phyloP scores from a whole-genome alignment of 2,329 filamentous ascomycete species.

The Fusarium phyllophilum region DNA sequence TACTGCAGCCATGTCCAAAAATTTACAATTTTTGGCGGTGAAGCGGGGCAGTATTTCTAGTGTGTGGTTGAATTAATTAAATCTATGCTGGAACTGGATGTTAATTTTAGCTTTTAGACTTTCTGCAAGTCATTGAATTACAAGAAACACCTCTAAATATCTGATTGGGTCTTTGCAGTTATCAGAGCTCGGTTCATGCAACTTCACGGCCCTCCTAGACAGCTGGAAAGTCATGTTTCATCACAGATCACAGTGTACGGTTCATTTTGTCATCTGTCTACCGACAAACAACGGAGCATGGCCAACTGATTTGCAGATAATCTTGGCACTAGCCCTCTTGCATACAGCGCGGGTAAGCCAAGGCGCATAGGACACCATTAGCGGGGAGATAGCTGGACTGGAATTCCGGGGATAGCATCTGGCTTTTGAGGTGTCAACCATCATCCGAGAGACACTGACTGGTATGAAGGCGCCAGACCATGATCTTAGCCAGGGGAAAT shows the following conservation, averaged over 20 bases:
- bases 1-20: slow-evolving; percentile 38
- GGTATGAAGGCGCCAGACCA: background rate
- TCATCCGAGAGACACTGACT: background rate
- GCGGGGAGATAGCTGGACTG: background rate
- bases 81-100: too few species aligned
- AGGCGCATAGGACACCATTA: background rate
- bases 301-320: slow-evolving; percentile 7
- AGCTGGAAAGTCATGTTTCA: background rate
- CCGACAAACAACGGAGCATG: background rate
- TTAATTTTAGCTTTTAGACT: background rate
- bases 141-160: background rate
- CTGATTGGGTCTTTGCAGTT: background rate
- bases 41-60: slow-evolving; percentile 25
- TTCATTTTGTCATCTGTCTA: slow-evolving; percentile 1
- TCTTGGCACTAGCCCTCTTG: slow-evolving; percentile 4
- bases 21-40: slow-evolving; percentile 48
- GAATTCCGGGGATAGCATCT: background rate
- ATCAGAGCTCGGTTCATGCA: rapidly evolving
- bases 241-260: background rate
- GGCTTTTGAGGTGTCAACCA: background rate
- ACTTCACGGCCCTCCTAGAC: background rate
- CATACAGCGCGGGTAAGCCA: slow-evolving; percentile 4
- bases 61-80: slow-evolving; percentile 1
- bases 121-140: background rate
- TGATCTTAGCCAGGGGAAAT: background rate